Percentiles rank a stretch among this genome's conserved stretches.
phyloP scores from a whole-genome alignment of 306 rosid genomes.

The Arachis hypogaea region DNA sequence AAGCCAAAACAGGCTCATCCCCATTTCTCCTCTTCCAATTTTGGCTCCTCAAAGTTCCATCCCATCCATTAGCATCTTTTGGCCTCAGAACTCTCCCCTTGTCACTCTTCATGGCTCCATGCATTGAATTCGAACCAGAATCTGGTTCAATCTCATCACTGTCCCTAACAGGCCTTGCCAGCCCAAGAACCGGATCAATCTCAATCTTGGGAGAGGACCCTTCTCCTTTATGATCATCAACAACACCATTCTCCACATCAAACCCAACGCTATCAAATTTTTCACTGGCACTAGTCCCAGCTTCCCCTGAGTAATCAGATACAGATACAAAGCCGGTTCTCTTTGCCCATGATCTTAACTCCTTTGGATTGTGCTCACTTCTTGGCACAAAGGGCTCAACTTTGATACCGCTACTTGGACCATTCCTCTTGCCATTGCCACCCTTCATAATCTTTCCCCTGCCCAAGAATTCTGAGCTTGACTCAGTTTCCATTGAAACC shows the following conservation, averaged over 20 bases:
- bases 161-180: slow-evolving; percentile 54
- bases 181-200: slow-evolving; percentile 79
- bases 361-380: slow-evolving; percentile 72
- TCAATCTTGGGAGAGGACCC: slow-evolving; percentile 82
- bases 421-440: slow-evolving; percentile 41
- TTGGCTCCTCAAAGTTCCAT: slow-evolving; percentile 41
- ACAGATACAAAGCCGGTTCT: slow-evolving; percentile 94
- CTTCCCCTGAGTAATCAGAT: slow-evolving; percentile 73
- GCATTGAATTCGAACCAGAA: slow-evolving; percentile 31
- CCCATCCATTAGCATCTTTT: slow-evolving; percentile 43
- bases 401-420: slow-evolving; percentile 40
- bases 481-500: slow-evolving; percentile 59
- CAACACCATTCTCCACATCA: slow-evolving; percentile 58
- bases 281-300: slow-evolving; percentile 60
- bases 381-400: slow-evolving; percentile 71
- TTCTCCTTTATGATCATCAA: slow-evolving; percentile 54
- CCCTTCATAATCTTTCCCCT: slow-evolving; percentile 41
- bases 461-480: slow-evolving; percentile 42
- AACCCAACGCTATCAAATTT: slow-evolving; percentile 53
- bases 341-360: slow-evolving; percentile 86
- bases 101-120: slow-evolving; percentile 50
- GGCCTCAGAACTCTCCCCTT: slow-evolving; percentile 44
- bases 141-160: slow-evolving; percentile 67
- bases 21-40: slow-evolving; percentile 45
- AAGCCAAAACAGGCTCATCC: slow-evolving; percentile 45